Evolutionary conservation across 225 moss, liverwort and hornwort genomes (phyloP).

Genomic region (Lunularia cruciata): DNA sequence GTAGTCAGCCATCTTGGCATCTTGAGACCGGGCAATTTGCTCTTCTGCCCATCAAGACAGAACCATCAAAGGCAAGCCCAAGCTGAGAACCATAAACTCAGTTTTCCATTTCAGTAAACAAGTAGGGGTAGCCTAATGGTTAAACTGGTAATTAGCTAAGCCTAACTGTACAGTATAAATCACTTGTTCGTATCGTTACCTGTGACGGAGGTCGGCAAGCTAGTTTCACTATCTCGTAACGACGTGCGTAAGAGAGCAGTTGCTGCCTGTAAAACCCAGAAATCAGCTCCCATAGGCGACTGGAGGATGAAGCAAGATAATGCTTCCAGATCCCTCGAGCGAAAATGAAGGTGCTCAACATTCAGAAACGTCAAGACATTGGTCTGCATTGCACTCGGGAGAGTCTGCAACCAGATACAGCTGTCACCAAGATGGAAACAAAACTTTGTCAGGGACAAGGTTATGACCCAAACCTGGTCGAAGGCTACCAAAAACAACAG

Average conservation of each 20-base stretch:
- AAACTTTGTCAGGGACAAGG: conserved; percentile 29
- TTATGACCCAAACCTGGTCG: too few species aligned
- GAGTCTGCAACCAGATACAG: conserved; percentile 76
- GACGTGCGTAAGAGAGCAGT: conserved; percentile 43
- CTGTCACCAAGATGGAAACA: conserved; percentile 46
- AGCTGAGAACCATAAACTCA: not conserved
- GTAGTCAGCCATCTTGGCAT: conserved; percentile 43
- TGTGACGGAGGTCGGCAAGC: not conserved
- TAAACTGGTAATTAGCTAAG: too few species aligned
- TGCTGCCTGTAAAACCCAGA: conserved; percentile 68
- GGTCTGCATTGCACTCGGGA: conserved; percentile 60
- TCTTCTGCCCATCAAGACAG: conserved; percentile 36
- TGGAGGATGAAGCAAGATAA: conserved; percentile 56
- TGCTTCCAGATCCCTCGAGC: conserved; percentile 57
- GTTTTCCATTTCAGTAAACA: too few species aligned
- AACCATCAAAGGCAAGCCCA: not conserved
- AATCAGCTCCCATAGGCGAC: conserved; percentile 35
- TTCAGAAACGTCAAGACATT: conserved; percentile 55
- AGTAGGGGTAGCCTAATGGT: too few species aligned
- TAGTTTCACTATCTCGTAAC: not conserved
- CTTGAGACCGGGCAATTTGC: conserved; percentile 15
- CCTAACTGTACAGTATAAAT: too few species aligned
- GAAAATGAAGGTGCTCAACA: conserved; percentile 55
- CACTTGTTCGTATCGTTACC: conserved; percentile 10
- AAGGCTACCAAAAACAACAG: too few species aligned